Base-by-base conservation (phyloP, 257 asterid species). In the Verbena officinalis region DNA sequence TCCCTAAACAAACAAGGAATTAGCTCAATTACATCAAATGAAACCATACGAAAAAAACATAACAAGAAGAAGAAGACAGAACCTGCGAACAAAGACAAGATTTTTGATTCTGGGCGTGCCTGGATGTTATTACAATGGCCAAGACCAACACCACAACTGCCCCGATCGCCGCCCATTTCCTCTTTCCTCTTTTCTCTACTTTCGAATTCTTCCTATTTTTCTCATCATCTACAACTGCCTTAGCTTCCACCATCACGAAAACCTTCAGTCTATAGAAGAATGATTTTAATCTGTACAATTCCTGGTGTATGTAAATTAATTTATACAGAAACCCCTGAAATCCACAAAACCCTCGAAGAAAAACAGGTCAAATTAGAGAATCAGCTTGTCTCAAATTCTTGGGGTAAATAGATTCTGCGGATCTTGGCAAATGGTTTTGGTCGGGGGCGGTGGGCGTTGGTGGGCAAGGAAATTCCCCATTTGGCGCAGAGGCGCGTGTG, bases 21-120 rank as follows among this genome's bases (percentile, higher is more conserved):
- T n/a, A n/a, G n/a, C n/a, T n/a, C n/a, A n/a, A n/a, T n/a, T n/a
- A n/a, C n/a, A n/a, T n/a, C n/a, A n/a, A 60, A 53, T 23, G 39
- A 48, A 34, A 49, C 36, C 21, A 31, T 48, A 23, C 1, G 31
- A 8, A 55, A 59, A 31, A n/a, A n/a, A 39, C 1, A 55, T 21
- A 15, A 20, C 8, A 50, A 39, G 17, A 21, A 11, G 15, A 15
- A 50, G 31, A n/a, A 46, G 46, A 52, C 0, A 8, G 22, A 61
- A 91, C 98, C 98, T 89, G 78, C 55, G 91, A 68, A 77, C 98
- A 91, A 27, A 42, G 86, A 50, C 98, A 91, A 15, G 85, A 73
- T 65, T 83, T 86, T 40, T 62, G 77, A 75, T 81, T 58, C 7
- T 71, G 78, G 10, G 83, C 74, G 49, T 59, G 73, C 70, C 69